Base-by-base conservation (phyloP, 2,329 filamentous ascomycete species). In the Alternaria brassicicola region DNA sequence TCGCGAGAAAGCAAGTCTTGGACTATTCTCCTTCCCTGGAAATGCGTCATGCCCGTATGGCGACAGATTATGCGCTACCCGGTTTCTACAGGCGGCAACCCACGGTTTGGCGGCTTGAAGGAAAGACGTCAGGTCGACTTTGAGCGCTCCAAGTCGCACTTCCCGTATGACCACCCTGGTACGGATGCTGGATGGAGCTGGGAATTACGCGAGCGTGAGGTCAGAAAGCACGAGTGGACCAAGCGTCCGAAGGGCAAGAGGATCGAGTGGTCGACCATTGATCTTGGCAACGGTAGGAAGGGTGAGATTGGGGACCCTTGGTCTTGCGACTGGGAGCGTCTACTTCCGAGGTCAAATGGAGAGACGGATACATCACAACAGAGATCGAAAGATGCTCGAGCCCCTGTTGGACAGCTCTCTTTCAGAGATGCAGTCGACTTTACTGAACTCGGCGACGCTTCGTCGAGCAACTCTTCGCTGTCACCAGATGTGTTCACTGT, bases 11-110 rank as follows among this genome's bases (percentile, higher is more conserved):
- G 82, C 53, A 74, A 66, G 1, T 88, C 84, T 0, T 98, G 93
- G 92, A 95, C 89, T 0, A 75, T 98, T 1, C 82, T 98, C 23
- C 84, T 95, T 3, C 95, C 95, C 0, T 97, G 94, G 92, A 93
- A 91, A 72, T 97, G 91, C 68, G 89, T 98, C 33, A 82, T 87
- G 33, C 87, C 92, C 0, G 82, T 97, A 30, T 99, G 95, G 95
- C 89, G 94, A 68, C 88, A 87, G 45, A 79, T 98, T 13, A 89
- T 96, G 78, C 92, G 92, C 71, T 92, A 89, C 59, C 91, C 92
- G 0, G 82, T 96, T 0, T 90, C 88, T 0, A 90, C 88, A 1
- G 93, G 93, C 7, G 89, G 89, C 0, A 96, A 92, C 59, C 90
- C 92, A 1, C 84, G 89, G 23, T 92, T 96, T 66, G 94, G 91